Percentiles rank a stretch among this genome's conserved stretches.
phyloP scores from a whole-genome alignment of 2,329 filamentous ascomycete species.

The Aspergillus candidus region DNA sequence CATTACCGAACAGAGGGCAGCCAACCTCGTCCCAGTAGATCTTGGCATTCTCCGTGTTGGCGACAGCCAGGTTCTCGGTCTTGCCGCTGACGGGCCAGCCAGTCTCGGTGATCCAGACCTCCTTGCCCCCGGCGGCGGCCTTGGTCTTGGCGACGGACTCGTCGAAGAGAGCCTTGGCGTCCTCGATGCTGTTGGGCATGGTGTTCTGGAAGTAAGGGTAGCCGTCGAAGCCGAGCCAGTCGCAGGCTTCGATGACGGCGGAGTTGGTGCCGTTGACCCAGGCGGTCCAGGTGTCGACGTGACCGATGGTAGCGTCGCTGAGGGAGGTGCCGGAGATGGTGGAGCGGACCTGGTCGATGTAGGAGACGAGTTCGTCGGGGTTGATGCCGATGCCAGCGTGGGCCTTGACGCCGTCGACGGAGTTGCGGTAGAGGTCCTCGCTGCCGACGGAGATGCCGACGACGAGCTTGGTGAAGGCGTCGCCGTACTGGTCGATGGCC shows the following conservation, averaged over 20 bases:
- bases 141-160: conserved; percentile 58
- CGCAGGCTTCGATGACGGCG: conserved; percentile 61
- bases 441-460: conserved; percentile 79
- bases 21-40: conserved; percentile 75
- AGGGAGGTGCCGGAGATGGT: conserved; percentile 57
- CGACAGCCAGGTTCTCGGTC: conserved; percentile 55
- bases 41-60: conserved; percentile 63
- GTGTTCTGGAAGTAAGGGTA: conserved; percentile 78
- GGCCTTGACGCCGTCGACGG: conserved; percentile 61
- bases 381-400: conserved; percentile 57
- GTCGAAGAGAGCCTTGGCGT: conserved; percentile 62
- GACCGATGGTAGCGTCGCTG: conserved; percentile 57
- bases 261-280: conserved; percentile 69
- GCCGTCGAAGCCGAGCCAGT: conserved; percentile 79
- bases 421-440: conserved; percentile 79
- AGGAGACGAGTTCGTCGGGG: conserved; percentile 58
- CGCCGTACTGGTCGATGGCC: conserved; percentile 64
- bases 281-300: conserved; percentile 85
- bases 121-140: conserved; percentile 57
- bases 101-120: conserved; percentile 82
- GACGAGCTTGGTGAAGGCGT: conserved; percentile 51
- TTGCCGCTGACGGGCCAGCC: conserved; percentile 75
- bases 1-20: conserved; percentile 50
- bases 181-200: conserved; percentile 58
- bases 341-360: conserved; percentile 63